A percentile compares a stretch with the other conserved stretches of the same genome.
Conservation (phyloP, 352 stramenopile genomes). For the Phytophthora gonapodyides region DNA sequence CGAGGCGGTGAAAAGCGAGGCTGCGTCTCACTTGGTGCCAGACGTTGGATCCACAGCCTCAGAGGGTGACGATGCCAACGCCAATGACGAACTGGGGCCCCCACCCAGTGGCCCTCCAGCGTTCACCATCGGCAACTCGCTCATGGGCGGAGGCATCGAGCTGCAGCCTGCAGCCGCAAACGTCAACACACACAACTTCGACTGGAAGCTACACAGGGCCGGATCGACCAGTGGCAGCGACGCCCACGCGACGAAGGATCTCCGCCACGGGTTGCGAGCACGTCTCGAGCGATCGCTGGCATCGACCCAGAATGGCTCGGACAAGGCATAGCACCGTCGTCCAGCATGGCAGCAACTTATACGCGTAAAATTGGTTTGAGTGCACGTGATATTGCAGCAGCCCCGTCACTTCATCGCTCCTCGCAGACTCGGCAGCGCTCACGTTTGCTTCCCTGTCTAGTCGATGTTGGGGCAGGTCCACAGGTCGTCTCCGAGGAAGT, state of each 20-base stretch:
- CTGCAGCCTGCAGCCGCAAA: slow-evolving; percentile 66
- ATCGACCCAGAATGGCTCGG: slow-evolving; percentile 5
- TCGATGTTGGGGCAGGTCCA: slow-evolving; percentile 90
- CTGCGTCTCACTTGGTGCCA: neutral
- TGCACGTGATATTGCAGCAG: neutral
- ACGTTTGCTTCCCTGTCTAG: slow-evolving; percentile 30
- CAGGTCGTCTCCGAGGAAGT: slow-evolving; percentile 98
- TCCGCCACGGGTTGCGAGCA: slow-evolving; percentile 20
- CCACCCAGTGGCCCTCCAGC: slow-evolving; percentile 60
- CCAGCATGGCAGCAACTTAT: slow-evolving; percentile 11
- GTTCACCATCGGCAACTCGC: slow-evolving; percentile 76
- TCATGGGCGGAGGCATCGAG: slow-evolving; percentile 85
- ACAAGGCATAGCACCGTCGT: slow-evolving; percentile 22
- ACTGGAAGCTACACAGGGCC: slow-evolving; percentile 64
- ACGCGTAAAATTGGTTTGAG: neutral
- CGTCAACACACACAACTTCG: slow-evolving; percentile 84
- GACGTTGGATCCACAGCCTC: slow-evolving; percentile 4
- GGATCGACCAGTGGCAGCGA: slow-evolving; percentile 16
- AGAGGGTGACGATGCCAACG: neutral
- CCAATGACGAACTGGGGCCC: slow-evolving; percentile 52
- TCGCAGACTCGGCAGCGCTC: neutral
- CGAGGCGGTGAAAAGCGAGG: slow-evolving; percentile 4
- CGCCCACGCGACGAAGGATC: neutral
- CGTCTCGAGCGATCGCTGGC: slow-evolving; percentile 13
- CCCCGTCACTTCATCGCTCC: neutral